phyloP scores from a whole-genome alignment of 2,329 filamentous ascomycete species.

The Pestalotiopsis sp. region DNA sequence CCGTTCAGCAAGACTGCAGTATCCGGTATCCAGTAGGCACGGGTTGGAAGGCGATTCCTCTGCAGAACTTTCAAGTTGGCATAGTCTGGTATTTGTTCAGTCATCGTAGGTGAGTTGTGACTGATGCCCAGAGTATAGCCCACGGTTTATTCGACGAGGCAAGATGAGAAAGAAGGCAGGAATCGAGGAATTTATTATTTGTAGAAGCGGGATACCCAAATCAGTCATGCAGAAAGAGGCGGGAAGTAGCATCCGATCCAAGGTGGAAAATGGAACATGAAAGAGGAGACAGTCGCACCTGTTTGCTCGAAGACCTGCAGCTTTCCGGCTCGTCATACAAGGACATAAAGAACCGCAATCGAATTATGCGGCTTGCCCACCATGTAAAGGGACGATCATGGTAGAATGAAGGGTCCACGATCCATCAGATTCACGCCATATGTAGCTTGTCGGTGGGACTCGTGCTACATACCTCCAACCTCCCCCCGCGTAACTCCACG shows the following conservation, averaged over 20 bases:
- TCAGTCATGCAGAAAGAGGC: background rate
- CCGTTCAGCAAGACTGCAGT: constrained; percentile 56
- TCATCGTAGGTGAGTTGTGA: background rate
- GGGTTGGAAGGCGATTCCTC: constrained; percentile 54
- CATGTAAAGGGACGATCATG: background rate
- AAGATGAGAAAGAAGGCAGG: background rate
- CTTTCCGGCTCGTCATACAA: background rate
- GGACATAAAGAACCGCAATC: background rate
- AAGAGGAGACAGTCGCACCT: background rate
- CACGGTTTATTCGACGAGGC: background rate
- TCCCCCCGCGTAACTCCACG: background rate
- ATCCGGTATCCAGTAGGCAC: constrained; percentile 55
- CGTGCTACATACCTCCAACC: background rate
- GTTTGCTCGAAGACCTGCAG: background rate
- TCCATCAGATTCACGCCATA: background rate
- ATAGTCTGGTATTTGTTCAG: constrained; percentile 44
- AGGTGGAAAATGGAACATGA: background rate
- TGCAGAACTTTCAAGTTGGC: constrained; percentile 53
- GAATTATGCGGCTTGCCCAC: background rate
- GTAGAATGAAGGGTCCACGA: background rate
- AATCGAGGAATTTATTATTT: background rate
- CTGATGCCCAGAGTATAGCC: background rate
- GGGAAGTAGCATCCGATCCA: background rate
- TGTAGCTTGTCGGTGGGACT: background rate
- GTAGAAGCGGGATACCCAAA: background rate